Evolutionary conservation across 805 yeast genomes (phyloP), one percentile per base, ranked within the genome.

Genomic region (Saccharomycopsis malanga): DNA sequence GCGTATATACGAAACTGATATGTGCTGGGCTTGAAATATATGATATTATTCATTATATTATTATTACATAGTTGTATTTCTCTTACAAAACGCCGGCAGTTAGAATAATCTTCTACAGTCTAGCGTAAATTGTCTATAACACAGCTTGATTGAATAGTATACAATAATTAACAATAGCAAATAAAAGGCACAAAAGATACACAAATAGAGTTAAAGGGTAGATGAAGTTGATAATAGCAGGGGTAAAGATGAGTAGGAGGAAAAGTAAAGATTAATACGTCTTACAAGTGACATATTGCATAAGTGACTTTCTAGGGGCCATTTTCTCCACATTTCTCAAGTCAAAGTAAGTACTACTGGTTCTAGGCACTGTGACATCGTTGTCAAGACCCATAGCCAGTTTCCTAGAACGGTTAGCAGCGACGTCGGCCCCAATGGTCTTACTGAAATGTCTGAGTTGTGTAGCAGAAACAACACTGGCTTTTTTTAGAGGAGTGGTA

Each of bases 201-300:
- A 12, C 7, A 9, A 9, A 9, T 9, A 9, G 7, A 27, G 7
- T 27, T 12, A 12, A 27, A 27, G 12, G 12, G 30, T 27, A 9
- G 12, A 12, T 12, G 12, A 27, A 27, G 30, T 27, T 27, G 30
- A 27, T 7, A n/a, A n/a, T n/a, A n/a, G n/a, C n/a, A n/a, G n/a
- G n/a, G n/a, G n/a, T n/a, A n/a, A n/a, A n/a, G n/a, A n/a, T n/a
- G n/a, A n/a, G n/a, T n/a, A n/a, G n/a, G n/a, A n/a, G n/a, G n/a
- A n/a, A n/a, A n/a, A n/a, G n/a, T n/a, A 7, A 32, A 32, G 17
- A n/a, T 32, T 18, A 32, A 18, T n/a, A 32, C 12, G 12, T 32
- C 15, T n/a, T 32, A 40, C 49, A 45, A 23, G 34, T 24, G 18
- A 45, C 36, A 21, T 30, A 45, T 20, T 45, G 39, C 21, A 45